Base-by-base conservation (phyloP, 2,329 filamentous ascomycete species). In the Talaromyces funiculosus region DNA sequence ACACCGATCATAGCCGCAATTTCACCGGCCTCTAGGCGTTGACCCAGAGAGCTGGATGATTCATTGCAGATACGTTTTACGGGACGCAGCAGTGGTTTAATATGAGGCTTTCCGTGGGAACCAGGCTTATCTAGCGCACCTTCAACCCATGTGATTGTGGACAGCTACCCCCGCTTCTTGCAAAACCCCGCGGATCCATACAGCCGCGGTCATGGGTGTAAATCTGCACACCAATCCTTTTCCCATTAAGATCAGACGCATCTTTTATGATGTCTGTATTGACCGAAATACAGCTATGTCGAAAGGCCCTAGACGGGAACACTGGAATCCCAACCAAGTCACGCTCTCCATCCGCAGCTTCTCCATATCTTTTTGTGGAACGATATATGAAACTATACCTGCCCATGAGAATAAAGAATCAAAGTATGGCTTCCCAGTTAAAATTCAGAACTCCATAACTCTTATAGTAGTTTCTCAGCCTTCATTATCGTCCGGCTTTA, bases 191-290 rank as follows among this genome's bases (percentile, higher is more conserved):
- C 73, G 64, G 9, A 72, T 69, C 71, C 71, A 75, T 7, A 76
- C 73, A 0, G 72, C 73, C 9, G 73, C 73, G 3, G 73, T 75
- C 73, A 75, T 74, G 20, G n/a, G 72, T 74, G 63, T 76, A 75
- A 18, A 71, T 62, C 62, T 71, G 73, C 0, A 76, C 70, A 9
- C 73, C 73, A 42, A 76, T 68, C 18, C 63, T 67, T 61, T 73
- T 73, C 18, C 72, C 72, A 26, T 70, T 69, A 8, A 74, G 64
- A 61, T 75, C 73, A 12, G 58, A 60, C 3, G 72, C 71, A 24
- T 63, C 64, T 58, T 67, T 69, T 54, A 75, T 62, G 31, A 60
- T 64, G 53, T 68, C 61, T 8, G 60, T 66, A 57, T 76, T 74
- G 31, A 75, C 68, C 24, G 61, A 67, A 51, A 75, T 74, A 65